Evolutionary conservation across 2,329 filamentous ascomycete species (phyloP).

Genomic region (Plectosphaerella cucumerina): DNA sequence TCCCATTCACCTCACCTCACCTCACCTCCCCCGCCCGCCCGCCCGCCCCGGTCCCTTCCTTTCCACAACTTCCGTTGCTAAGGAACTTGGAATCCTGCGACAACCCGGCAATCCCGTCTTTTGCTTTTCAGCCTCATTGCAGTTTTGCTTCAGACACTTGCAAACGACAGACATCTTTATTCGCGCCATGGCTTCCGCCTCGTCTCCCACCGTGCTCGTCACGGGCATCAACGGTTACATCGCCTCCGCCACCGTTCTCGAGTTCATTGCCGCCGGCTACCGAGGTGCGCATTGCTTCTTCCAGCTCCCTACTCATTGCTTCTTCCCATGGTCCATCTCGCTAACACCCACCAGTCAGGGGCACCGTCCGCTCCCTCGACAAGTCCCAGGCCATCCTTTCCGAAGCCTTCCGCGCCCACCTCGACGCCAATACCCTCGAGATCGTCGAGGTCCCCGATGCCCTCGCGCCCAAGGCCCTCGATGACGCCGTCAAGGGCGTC

Average conservation of each 20-base stretch:
- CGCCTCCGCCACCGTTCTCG: slow-evolving; percentile 19
- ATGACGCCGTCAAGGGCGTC: slow-evolving; percentile 23
- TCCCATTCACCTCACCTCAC: no score
- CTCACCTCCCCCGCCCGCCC: no score
- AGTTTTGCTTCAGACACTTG: neutral
- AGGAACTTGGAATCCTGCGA: neutral
- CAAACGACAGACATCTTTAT: neutral
- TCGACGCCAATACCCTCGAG: slow-evolving; percentile 14
- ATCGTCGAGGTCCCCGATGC: slow-evolving; percentile 29
- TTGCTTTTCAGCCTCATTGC: neutral
- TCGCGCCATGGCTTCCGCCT: neutral
- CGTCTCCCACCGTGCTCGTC: slow-evolving; percentile 17
- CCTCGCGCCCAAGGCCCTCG: slow-evolving; percentile 23
- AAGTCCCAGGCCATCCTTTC: slow-evolving; percentile 11
- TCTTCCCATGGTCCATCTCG: neutral
- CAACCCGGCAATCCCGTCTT: neutral
- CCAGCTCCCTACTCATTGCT: neutral
- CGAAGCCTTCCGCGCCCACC: slow-evolving; percentile 8
- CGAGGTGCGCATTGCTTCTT: neutral
- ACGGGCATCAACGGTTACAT: slow-evolving; percentile 31
- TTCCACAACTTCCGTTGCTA: no score
- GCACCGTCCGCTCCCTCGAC: slow-evolving; percentile 20
- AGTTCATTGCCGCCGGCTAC: slow-evolving; percentile 24
- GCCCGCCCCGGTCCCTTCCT: no score
- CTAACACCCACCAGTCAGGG: slow-evolving; percentile 17